Conservation (phyloP, 2,329 filamentous ascomycete species). For the Ambrosiella cleistominuta region DNA sequence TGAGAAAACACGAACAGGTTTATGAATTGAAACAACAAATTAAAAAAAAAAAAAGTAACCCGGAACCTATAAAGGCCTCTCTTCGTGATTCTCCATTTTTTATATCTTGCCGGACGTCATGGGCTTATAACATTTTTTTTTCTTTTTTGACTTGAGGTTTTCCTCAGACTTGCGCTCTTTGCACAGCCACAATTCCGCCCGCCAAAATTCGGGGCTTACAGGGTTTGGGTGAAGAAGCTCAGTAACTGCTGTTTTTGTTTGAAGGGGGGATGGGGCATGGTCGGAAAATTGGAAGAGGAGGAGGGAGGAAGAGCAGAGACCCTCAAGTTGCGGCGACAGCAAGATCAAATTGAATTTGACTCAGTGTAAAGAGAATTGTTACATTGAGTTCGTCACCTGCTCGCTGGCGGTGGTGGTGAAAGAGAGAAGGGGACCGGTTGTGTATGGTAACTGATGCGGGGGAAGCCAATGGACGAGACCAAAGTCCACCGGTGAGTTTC, state of each 20-base stretch:
- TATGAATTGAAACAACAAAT: too few species aligned
- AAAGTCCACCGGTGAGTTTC: neutral
- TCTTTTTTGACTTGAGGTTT: neutral
- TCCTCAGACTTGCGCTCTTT: neutral
- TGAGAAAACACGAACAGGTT: too few species aligned
- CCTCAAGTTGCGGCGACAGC: neutral
- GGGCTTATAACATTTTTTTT: neutral
- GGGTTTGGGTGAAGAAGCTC: neutral
- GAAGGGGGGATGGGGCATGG: neutral
- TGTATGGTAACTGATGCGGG: neutral
- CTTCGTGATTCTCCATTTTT: too few species aligned
- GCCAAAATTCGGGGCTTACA: neutral
- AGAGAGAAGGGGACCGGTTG: too few species aligned
- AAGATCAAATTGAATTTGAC: neutral
- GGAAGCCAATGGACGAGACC: neutral
- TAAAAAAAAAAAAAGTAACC: too few species aligned
- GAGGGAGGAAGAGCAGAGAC: neutral
- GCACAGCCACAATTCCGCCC: constrained; percentile 4
- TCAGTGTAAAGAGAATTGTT: too few species aligned
- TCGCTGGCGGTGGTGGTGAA: too few species aligned
- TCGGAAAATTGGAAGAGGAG: neutral
- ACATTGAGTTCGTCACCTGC: too few species aligned
- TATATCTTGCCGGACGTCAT: too few species aligned
- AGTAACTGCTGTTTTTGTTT: neutral
- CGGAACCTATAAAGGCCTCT: too few species aligned